These are phyloP conservation scores for Dendrothele bispora DNA, from an alignment of 768 basidiomycete genomes.

Conservation along the genomic window DNA sequence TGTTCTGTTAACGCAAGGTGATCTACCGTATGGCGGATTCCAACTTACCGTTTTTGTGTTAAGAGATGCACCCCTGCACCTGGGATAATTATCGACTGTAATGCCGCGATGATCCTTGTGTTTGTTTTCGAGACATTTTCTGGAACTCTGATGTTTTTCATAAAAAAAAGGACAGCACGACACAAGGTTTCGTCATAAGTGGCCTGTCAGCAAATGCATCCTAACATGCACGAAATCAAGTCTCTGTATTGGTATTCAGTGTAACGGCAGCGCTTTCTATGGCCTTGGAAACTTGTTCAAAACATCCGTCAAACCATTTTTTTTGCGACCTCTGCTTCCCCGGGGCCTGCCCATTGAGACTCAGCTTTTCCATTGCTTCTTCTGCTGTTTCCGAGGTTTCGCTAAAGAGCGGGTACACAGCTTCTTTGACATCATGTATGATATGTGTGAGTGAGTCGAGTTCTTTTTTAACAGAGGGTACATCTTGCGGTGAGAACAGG, in stretches of 20 bases:
- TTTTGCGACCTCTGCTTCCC: constrained; percentile 15
- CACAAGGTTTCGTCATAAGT: no score
- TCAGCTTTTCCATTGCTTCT: constrained; percentile 27
- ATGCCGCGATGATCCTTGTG: no score
- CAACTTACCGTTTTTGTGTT: no score
- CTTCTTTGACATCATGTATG: constrained; percentile 34
- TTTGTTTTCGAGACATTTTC: no score
- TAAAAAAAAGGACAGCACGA: no score
- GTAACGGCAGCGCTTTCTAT: constrained; percentile 27
- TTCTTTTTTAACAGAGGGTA: constrained; percentile 36
- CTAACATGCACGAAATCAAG: background rate
- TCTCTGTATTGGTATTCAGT: constrained; percentile 11
- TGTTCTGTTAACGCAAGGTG: no score
- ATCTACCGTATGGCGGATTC: no score
- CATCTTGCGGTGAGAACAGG: constrained; percentile 64
- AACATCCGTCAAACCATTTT: constrained; percentile 68
- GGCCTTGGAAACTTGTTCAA: constrained; percentile 57
- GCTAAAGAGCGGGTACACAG: constrained; percentile 18
- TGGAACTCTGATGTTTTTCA: no score
- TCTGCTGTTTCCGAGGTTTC: constrained; percentile 26
- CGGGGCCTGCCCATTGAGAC: constrained; percentile 17
- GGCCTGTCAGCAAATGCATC: constrained; percentile 1
- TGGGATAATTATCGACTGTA: no score
- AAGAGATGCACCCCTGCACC: no score
- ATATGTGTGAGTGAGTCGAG: constrained; percentile 36